Conservation (phyloP, 306 rosid genomes). For the Inga leiocalycina region DNA sequence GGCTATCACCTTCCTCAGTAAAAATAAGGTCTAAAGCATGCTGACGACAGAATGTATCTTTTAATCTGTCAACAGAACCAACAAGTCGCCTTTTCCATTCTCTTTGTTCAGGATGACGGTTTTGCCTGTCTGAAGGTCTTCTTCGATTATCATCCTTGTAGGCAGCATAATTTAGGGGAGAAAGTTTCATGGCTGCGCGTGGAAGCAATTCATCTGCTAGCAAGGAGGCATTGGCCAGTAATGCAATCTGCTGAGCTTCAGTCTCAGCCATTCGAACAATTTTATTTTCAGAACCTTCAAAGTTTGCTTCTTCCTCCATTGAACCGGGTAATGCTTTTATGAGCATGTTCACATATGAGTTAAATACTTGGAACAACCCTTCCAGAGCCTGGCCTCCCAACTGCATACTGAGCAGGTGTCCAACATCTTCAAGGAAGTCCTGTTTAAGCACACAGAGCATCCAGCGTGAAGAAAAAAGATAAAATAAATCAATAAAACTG, state of each 20-base stretch:
- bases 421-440: conserved; percentile 99
- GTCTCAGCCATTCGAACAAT: conserved; percentile 90
- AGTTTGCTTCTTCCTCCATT: conserved; percentile 90
- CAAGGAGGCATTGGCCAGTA: conserved; percentile 95
- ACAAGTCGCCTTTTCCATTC: conserved; percentile 95
- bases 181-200: conserved; percentile 95
- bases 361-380: conserved; percentile 89
- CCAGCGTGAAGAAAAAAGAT: conserved; percentile 29
- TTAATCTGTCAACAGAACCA: conserved; percentile 84
- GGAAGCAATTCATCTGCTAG: conserved; percentile 94
- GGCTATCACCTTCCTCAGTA: conserved; percentile 95
- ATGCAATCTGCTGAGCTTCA: conserved; percentile 95
- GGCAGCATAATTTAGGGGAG: conserved; percentile 66
- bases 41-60: conserved; percentile 91
- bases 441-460: conserved; percentile 46
- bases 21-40: conserved; percentile 94
- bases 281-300: conserved; percentile 82
- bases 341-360: conserved; percentile 77
- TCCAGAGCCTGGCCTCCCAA: conserved; percentile 96
- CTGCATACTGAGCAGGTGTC: conserved; percentile 98
- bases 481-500: conserved; percentile 23
- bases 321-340: conserved; percentile 91
- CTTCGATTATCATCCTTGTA: conserved; percentile 73
- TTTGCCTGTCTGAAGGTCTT: conserved; percentile 79
- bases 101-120: conserved; percentile 98